Evolutionary conservation across 2,329 filamentous ascomycete genomes (phyloP).

Genomic region (Fusarium sp.): DNA sequence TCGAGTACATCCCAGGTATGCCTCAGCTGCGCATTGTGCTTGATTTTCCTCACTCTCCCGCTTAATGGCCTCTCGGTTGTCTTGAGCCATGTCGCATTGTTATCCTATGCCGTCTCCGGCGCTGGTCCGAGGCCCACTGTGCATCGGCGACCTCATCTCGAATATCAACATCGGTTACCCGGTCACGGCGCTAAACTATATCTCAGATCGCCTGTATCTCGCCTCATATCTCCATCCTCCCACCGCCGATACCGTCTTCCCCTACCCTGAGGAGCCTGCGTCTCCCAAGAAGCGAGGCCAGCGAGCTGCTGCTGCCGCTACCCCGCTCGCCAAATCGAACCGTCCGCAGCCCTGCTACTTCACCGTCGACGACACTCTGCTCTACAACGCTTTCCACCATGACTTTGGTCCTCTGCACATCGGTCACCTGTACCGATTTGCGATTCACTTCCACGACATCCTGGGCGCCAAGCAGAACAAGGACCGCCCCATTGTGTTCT

Average conservation of each 20-base stretch:
- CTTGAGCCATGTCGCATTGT: conserved; percentile 52
- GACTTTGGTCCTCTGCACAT: conserved; percentile 99
- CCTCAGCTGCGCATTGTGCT: conserved; percentile 1
- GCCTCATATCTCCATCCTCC: conserved; percentile 91
- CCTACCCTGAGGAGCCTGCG: conserved; percentile 82
- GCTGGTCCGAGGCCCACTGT: conserved; percentile 26
- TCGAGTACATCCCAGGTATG: conserved; percentile 96
- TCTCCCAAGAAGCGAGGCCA: conserved; percentile 62
- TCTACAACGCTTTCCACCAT: conserved; percentile 99
- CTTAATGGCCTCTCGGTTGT: conserved; percentile 29
- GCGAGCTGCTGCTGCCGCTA: conserved; percentile 67
- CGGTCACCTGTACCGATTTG: conserved; percentile 96
- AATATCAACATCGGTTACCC: conserved; percentile 32
- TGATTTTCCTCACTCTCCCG: conserved; percentile 20
- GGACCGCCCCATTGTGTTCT: conserved; percentile 93
- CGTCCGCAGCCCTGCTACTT: conserved; percentile 86
- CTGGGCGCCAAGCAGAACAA: conserved; percentile 93
- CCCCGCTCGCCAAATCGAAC: conserved; percentile 49
- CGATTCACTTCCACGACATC: conserved; percentile 95
- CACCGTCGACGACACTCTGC: conserved; percentile 89
- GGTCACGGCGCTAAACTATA: conserved; percentile 46
- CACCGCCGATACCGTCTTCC: conserved; percentile 86
- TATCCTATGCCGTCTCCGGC: conserved; percentile 41
- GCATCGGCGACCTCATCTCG: conserved; percentile 21
- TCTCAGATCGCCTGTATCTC: conserved; percentile 91